Evolutionary conservation across 2,329 filamentous ascomycete species (phyloP).

Genomic region (Colletotrichum tamarilloi): DNA sequence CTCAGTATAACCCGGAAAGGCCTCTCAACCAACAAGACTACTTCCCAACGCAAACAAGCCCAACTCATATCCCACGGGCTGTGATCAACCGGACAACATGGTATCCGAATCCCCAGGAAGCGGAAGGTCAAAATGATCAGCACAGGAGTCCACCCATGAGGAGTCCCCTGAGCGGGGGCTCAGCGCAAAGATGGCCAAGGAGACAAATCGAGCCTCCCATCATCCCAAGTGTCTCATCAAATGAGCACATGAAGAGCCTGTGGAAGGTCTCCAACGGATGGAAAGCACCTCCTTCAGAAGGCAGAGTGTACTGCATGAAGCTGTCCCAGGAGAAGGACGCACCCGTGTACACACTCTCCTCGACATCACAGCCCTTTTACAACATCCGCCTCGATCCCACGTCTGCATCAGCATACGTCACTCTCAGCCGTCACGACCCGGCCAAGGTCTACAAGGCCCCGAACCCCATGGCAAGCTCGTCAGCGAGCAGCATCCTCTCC

Average conservation of each 20-base stretch:
- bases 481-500: slow-evolving; percentile 44
- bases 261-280: slow-evolving; percentile 79
- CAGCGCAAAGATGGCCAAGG: slow-evolving; percentile 41
- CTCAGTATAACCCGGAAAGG: slow-evolving; percentile 76
- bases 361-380: slow-evolving; percentile 73
- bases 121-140: slow-evolving; percentile 38
- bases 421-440: slow-evolving; percentile 70
- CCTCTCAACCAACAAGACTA: slow-evolving; percentile 77
- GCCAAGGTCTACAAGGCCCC: slow-evolving; percentile 64
- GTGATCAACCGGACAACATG: slow-evolving; percentile 76
- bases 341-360: slow-evolving; percentile 75
- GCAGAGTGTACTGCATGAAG: slow-evolving; percentile 68
- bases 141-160: slow-evolving; percentile 25
- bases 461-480: slow-evolving; percentile 42
- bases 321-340: slow-evolving; percentile 67
- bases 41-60: slow-evolving; percentile 73
- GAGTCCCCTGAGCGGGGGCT: slow-evolving; percentile 16
- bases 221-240: slow-evolving; percentile 64
- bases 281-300: slow-evolving; percentile 70
- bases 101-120: slow-evolving; percentile 49
- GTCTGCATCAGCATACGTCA: slow-evolving; percentile 70
- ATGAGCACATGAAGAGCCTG: slow-evolving; percentile 70
- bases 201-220: slow-evolving; percentile 52
- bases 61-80: slow-evolving; percentile 70
- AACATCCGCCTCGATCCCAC: slow-evolving; percentile 73